phyloP scores from a whole-genome alignment of 2,329 filamentous ascomycete genomes.

The Capronia coronata region DNA sequence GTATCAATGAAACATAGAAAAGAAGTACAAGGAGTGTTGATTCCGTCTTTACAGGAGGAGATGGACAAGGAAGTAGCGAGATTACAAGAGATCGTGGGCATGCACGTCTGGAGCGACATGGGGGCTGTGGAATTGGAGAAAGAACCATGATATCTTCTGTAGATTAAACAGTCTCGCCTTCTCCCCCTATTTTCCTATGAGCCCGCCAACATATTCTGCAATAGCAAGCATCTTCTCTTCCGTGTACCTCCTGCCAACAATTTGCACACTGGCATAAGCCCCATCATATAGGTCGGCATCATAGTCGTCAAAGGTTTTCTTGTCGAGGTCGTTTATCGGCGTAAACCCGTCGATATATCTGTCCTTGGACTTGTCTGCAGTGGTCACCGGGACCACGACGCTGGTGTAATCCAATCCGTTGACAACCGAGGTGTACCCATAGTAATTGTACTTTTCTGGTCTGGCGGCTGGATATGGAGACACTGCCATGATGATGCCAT shows the following conservation, averaged over 20 bases:
- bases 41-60: constrained; percentile 8
- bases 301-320: constrained; percentile 44
- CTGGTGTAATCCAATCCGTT: constrained; percentile 40
- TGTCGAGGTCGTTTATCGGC: constrained; percentile 41
- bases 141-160: too few relatives aligned
- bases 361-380: constrained; percentile 39
- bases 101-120: constrained; percentile 13
- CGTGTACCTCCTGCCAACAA: constrained; percentile 45
- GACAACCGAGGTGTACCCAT: constrained; percentile 35
- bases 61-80: constrained; percentile 7
- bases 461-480: constrained; percentile 40
- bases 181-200: constrained; percentile 23
- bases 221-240: constrained; percentile 47
- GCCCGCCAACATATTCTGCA: constrained; percentile 37
- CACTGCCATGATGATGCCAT: constrained; percentile 43
- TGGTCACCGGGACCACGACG: constrained; percentile 42
- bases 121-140: constrained; percentile 18
- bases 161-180: too few relatives aligned
- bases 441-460: constrained; percentile 37
- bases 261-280: constrained; percentile 44
- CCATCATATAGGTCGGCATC: constrained; percentile 46
- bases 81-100: constrained; percentile 10
- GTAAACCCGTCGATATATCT: constrained; percentile 34
- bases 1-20: neutral
- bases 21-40: neutral